Conservation (phyloP, 148 eudicot species). For the Silene conica region DNA sequence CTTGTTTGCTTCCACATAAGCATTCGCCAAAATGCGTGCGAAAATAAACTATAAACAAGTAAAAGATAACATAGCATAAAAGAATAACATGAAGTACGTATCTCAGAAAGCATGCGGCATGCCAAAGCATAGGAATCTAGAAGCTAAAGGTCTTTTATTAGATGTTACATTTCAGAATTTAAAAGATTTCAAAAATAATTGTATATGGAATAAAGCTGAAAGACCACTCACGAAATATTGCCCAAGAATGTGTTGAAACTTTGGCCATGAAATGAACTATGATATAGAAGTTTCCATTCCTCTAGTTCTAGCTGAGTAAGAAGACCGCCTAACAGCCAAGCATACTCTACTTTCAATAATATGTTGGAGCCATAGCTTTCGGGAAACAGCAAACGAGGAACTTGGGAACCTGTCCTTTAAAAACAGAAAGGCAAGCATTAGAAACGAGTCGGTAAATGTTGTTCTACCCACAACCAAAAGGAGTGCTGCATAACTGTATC, state of each 20-base stretch:
- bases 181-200: not conserved
- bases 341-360: constrained; percentile 62
- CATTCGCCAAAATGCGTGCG: not conserved
- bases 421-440: constrained; percentile 14
- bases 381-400: constrained; percentile 50
- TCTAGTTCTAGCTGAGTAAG: constrained; percentile 61
- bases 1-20: not conserved
- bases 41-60: not conserved
- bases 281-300: constrained; percentile 89
- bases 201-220: constrained; percentile 5
- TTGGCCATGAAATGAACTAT: constrained; percentile 67
- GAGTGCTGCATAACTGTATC: not conserved
- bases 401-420: constrained; percentile 56
- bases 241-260: constrained; percentile 93
- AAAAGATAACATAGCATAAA: not conserved
- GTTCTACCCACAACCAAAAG: not conserved
- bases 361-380: constrained; percentile 43
- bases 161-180: not conserved
- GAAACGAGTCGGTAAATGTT: not conserved
- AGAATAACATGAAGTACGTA: not conserved
- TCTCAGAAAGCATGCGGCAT: not conserved
- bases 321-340: constrained; percentile 89
- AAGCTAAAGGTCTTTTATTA: not conserved
- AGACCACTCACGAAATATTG: constrained; percentile 60
- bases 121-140: not conserved